Percentiles rank a stretch among this genome's conserved stretches.
phyloP scores from a whole-genome alignment of 2,329 filamentous ascomycete species.

The Colletotrichum higginsianum region DNA sequence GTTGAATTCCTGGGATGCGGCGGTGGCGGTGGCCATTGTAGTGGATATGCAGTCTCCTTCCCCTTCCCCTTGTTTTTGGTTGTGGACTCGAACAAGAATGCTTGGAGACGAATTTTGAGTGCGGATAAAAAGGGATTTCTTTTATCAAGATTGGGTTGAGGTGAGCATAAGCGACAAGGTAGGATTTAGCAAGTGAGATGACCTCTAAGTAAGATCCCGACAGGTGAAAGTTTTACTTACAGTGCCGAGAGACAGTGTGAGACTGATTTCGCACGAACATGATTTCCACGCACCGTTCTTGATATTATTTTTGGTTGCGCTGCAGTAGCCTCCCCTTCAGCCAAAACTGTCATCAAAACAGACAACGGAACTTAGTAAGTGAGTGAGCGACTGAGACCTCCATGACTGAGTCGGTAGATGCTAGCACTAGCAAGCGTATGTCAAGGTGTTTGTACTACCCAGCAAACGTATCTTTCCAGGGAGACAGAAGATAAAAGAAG shows the following conservation, averaged over 20 bases:
- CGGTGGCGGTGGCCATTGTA: conserved; percentile 13
- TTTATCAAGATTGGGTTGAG: background rate
- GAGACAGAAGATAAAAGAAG: too few relatives aligned
- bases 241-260: background rate
- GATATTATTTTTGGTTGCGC: too few relatives aligned
- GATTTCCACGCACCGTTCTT: too few relatives aligned
- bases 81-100: background rate
- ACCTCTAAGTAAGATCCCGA: background rate
- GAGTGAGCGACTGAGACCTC: too few relatives aligned
- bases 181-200: background rate
- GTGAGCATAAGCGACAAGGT: background rate
- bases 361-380: too few relatives aligned
- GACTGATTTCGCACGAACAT: fast-evolving
- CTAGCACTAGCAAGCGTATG: too few relatives aligned
- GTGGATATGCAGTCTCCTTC: too few relatives aligned
- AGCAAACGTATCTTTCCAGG: too few relatives aligned
- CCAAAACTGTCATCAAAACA: too few relatives aligned
- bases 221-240: conserved; percentile 31
- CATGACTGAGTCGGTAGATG: too few relatives aligned
- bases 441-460: too few relatives aligned
- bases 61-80: background rate
- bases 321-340: too few relatives aligned
- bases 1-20: conserved; percentile 62
- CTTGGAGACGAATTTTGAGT: background rate
- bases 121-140: background rate